Conservation (phyloP, 148 eudicot genomes). For the Amaranthus palmeri region DNA sequence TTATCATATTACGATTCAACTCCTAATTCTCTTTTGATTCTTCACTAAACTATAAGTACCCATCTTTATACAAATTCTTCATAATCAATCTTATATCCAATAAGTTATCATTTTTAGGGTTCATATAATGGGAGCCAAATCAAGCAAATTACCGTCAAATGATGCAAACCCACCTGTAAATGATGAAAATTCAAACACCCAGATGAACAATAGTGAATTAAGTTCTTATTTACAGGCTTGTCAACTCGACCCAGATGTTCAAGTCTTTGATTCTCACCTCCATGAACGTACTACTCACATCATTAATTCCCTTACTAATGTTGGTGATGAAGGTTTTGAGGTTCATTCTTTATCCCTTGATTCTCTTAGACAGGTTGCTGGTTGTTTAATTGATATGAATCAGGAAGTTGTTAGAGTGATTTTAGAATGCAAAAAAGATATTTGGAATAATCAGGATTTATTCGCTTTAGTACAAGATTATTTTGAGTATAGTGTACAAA, state of each 20-base stretch:
- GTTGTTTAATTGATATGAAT: conserved; percentile 57
- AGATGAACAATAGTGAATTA: conserved; percentile 35
- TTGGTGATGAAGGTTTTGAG: conserved; percentile 29
- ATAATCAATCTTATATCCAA: background rate
- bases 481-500: conserved; percentile 52
- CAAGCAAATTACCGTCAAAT: conserved; percentile 20
- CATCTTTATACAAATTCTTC: background rate
- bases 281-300: conserved; percentile 47
- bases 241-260: conserved; percentile 56
- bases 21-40: no score
- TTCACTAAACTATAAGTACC: background rate
- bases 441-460: conserved; percentile 61
- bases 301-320: conserved; percentile 45
- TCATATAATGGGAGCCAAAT: conserved; percentile 23
- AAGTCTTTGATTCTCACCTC: conserved; percentile 52
- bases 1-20: no score
- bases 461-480: conserved; percentile 67
- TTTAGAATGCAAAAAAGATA: conserved; percentile 51
- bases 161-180: conserved; percentile 9
- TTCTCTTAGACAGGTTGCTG: conserved; percentile 54
- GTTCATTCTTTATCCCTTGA: conserved; percentile 53
- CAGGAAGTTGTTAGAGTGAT: conserved; percentile 66
- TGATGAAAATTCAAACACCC: conserved; percentile 19
- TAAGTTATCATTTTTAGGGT: conserved; percentile 9
- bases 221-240: conserved; percentile 61